A percentile compares a stretch with the other conserved stretches of the same genome.
These are phyloP conservation scores for Parafenestella ontariensis DNA, from an alignment of 2,329 filamentous ascomycete species.

Conservation along the genomic window DNA sequence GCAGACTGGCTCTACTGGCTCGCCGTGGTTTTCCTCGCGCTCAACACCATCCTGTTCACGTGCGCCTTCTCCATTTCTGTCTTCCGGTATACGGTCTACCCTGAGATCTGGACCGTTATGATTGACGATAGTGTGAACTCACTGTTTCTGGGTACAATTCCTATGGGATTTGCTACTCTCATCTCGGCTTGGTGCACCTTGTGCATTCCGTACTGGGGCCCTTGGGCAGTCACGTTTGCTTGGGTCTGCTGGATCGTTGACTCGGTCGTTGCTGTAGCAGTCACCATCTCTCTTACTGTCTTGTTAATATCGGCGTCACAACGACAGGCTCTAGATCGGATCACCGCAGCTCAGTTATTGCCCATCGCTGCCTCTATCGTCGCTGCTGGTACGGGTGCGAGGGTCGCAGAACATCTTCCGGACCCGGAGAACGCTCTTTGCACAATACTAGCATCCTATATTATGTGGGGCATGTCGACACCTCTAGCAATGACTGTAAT, in stretches of 20 bases:
- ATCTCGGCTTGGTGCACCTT: conserved; percentile 69
- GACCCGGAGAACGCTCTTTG: conserved; percentile 63
- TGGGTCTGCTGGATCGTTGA: conserved; percentile 62
- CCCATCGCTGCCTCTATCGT: conserved; percentile 73
- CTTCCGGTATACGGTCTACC: conserved; percentile 69
- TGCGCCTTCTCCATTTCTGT: conserved; percentile 62
- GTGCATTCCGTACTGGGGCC: conserved; percentile 67
- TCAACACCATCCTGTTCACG: conserved; percentile 66
- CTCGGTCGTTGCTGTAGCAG: conserved; percentile 52
- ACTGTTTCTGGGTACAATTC: conserved; percentile 71
- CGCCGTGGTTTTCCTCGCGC: conserved; percentile 65
- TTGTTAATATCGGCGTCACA: conserved; percentile 57
- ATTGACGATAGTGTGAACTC: conserved; percentile 70
- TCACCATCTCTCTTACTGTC: conserved; percentile 60
- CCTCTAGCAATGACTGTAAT: conserved; percentile 68
- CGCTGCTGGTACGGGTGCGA: conserved; percentile 68
- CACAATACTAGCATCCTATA: conserved; percentile 70
- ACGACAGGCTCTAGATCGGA: conserved; percentile 47
- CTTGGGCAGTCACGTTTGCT: conserved; percentile 58
- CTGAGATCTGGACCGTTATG: conserved; percentile 70
- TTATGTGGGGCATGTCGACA: conserved; percentile 72
- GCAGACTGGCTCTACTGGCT: conserved; percentile 65
- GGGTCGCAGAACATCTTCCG: conserved; percentile 67
- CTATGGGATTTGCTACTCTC: conserved; percentile 73
- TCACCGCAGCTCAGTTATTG: conserved; percentile 70